phyloP scores from a whole-genome alignment of 139 green algal species.

The Chlamydomonas incerta region DNA sequence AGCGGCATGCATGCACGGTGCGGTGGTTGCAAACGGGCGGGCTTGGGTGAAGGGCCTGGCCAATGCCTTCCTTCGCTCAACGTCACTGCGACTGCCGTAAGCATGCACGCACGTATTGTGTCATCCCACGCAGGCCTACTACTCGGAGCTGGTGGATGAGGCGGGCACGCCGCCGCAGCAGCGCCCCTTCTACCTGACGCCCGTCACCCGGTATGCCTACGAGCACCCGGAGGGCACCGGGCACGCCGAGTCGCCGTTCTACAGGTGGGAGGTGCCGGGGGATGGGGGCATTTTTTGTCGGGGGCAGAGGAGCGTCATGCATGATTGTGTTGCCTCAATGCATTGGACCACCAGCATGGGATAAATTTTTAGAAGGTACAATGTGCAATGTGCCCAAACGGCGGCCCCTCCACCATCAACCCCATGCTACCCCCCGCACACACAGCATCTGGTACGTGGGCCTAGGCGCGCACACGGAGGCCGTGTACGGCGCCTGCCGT shows the following conservation, averaged over 20 bases:
- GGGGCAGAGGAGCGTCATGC: too few relatives aligned
- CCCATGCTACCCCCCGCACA: not conserved
- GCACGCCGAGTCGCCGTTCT: constrained; percentile 29
- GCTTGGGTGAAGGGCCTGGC: too few relatives aligned
- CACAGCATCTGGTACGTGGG: constrained; percentile 38
- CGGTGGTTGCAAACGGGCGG: too few relatives aligned
- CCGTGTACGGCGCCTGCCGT: not conserved
- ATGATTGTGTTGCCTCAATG: too few relatives aligned
- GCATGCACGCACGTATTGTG: too few relatives aligned
- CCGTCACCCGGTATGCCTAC: constrained; percentile 42
- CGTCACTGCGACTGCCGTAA: too few relatives aligned
- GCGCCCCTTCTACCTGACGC: constrained; percentile 45
- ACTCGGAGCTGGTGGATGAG: not conserved
- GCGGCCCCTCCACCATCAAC: not conserved
- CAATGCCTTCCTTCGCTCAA: too few relatives aligned
- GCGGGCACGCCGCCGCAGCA: not conserved
- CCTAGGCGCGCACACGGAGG: constrained; percentile 4
- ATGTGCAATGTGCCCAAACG: too few relatives aligned
- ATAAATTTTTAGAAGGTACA: too few relatives aligned
- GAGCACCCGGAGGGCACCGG: constrained; percentile 44
- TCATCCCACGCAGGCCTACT: constrained; percentile 11
- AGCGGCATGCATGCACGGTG: too few relatives aligned
- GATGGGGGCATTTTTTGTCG: too few relatives aligned
- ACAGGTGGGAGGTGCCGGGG: not conserved
- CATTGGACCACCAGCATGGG: too few relatives aligned